Conservation (phyloP, 2,329 filamentous ascomycete species). For the Camillea tinctor region DNA sequence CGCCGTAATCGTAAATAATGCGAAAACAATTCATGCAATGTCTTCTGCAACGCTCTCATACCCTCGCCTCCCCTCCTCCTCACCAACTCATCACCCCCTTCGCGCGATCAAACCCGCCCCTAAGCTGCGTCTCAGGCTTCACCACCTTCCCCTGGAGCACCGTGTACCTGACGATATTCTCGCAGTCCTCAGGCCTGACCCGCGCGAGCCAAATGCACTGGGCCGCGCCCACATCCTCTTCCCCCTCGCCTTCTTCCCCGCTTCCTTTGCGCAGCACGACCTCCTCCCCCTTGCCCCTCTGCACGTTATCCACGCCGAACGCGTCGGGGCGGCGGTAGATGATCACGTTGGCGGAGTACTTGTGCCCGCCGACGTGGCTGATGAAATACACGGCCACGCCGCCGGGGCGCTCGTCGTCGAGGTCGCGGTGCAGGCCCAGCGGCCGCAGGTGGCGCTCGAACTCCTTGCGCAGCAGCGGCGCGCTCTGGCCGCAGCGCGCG, state of each 20-base stretch:
- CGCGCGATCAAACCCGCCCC: slow-evolving; percentile 85
- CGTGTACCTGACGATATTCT: slow-evolving; percentile 87
- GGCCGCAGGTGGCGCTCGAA: slow-evolving; percentile 86
- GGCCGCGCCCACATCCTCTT: slow-evolving; percentile 58
- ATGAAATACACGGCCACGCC: slow-evolving; percentile 97
- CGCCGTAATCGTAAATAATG: too few species aligned
- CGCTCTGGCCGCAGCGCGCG: slow-evolving; percentile 89
- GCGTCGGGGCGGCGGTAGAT: slow-evolving; percentile 71
- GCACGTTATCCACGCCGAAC: slow-evolving; percentile 51
- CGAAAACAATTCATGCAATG: background rate
- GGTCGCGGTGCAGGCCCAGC: slow-evolving; percentile 79
- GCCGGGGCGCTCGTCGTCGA: slow-evolving; percentile 84
- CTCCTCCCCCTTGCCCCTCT: slow-evolving; percentile 38
- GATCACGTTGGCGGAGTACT: slow-evolving; percentile 93
- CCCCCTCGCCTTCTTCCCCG: slow-evolving; percentile 15
- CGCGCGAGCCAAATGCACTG: slow-evolving; percentile 94
- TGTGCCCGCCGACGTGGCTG: slow-evolving; percentile 93
- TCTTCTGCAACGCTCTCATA: background rate
- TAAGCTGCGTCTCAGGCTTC: slow-evolving; percentile 80
- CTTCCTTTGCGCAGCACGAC: slow-evolving; percentile 27
- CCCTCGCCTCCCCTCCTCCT: slow-evolving; percentile 3
- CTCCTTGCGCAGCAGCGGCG: slow-evolving; percentile 83
- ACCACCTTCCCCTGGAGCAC: slow-evolving; percentile 91
- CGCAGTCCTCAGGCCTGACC: slow-evolving; percentile 83
- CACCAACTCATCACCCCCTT: slow-evolving; percentile 87